phyloP scores from a whole-genome alignment of 2,329 filamentous ascomycete genomes.

The Sodiomyces alkalinus region DNA sequence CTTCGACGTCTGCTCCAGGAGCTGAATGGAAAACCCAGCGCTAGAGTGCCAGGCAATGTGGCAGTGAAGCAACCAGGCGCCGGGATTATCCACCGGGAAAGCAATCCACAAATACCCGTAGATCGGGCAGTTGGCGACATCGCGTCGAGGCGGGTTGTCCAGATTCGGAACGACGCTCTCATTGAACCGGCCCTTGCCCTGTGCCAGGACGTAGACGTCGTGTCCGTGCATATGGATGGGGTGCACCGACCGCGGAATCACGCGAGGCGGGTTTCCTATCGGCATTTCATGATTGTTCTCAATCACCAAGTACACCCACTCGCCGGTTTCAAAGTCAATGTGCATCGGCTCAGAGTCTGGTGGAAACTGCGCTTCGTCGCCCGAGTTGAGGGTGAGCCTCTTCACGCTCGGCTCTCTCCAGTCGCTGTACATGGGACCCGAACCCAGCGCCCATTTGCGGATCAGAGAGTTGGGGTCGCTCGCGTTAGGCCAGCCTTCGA shows the following conservation, averaged over 20 bases:
- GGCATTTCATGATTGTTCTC: not conserved
- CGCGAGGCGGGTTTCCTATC: no score
- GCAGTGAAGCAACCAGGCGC: conserved; percentile 30
- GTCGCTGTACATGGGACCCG: no score
- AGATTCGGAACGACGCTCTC: conserved; percentile 13
- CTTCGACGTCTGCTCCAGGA: conserved; percentile 21
- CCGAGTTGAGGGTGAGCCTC: not conserved
- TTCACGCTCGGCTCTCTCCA: not conserved
- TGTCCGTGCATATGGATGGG: conserved; percentile 35
- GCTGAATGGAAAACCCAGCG: conserved; percentile 34
- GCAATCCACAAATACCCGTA: conserved; percentile 29
- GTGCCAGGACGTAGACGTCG: conserved; percentile 17
- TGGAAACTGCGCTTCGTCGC: not conserved
- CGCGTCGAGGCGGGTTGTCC: conserved; percentile 28
- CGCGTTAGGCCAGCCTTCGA: no score
- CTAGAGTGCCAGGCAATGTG: conserved; percentile 35
- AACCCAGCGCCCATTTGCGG: no score
- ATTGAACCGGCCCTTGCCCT: conserved; percentile 7
- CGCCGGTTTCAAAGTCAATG: not conserved
- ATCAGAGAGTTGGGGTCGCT: no score
- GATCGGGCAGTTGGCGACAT: conserved; percentile 26
- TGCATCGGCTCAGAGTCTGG: no score
- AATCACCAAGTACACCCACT: not conserved
- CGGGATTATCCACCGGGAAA: conserved; percentile 33
- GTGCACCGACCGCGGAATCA: no score